Conservation (phyloP, 257 asterid genomes). For the Petunia secreta region DNA sequence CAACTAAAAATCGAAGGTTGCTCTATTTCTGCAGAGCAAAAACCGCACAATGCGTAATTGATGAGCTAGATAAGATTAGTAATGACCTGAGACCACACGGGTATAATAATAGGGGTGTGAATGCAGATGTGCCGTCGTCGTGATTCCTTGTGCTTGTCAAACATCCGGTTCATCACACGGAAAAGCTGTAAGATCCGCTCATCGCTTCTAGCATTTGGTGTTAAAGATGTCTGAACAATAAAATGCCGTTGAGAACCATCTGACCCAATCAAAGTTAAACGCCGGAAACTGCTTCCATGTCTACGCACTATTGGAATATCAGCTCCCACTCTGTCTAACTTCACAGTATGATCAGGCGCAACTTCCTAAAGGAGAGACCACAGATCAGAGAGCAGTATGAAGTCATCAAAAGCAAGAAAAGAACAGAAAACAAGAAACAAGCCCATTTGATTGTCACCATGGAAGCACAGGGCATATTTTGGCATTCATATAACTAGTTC, state of each 20-base stretch:
- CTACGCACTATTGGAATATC: constrained; percentile 96
- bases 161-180: constrained; percentile 96
- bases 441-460: background rate
- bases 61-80: background rate
- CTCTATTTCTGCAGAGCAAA: constrained; percentile 5
- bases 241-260: constrained; percentile 99
- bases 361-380: constrained; percentile 63
- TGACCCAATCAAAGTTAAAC: constrained; percentile 93
- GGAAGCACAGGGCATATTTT: background rate
- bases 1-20: constrained; percentile 1
- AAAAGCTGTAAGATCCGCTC: constrained; percentile 98
- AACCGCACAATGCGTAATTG: background rate
- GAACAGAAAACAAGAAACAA: constrained; percentile 1
- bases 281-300: constrained; percentile 99
- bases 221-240: constrained; percentile 96
- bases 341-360: constrained; percentile 96
- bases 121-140: constrained; percentile 92
- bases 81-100: constrained; percentile 99
- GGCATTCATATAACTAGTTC: constrained; percentile 1
- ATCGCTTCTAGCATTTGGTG: constrained; percentile 99
- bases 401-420: constrained; percentile 11
- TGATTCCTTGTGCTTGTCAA: constrained; percentile 99
- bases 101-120: constrained; percentile 96
- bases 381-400: background rate
- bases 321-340: constrained; percentile 96